phyloP scores from a whole-genome alignment of 768 basidiomycete species.

The Boletus rubescentipes region DNA sequence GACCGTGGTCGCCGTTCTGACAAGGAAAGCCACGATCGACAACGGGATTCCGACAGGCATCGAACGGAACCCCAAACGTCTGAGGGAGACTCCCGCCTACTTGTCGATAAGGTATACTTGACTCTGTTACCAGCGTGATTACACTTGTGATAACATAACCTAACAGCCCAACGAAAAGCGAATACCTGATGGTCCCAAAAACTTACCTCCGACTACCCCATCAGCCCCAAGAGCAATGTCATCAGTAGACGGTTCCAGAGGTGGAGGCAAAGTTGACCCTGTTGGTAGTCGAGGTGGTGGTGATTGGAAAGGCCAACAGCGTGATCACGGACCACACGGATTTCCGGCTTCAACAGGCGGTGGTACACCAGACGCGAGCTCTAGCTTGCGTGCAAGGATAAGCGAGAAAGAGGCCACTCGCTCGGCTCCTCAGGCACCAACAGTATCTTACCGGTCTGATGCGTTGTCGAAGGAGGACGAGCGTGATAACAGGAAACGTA shows the following conservation, averaged over 20 bases:
- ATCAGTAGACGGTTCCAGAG: conserved; percentile 42
- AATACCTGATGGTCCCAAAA: conserved; percentile 53
- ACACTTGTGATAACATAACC: conserved; percentile 6
- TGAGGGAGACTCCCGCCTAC: conserved; percentile 49
- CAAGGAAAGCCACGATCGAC: conserved; percentile 67
- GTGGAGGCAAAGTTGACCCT: conserved; percentile 39
- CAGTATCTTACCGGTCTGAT: conserved; percentile 46
- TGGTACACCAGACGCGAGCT: conserved; percentile 24
- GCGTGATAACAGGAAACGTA: conserved; percentile 67
- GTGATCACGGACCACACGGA: conserved; percentile 31
- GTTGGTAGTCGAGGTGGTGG: conserved; percentile 41
- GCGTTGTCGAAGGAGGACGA: conserved; percentile 56
- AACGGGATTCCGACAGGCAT: conserved; percentile 66
- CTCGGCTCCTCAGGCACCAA: conserved; percentile 40
- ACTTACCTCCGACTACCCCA: conserved; percentile 56
- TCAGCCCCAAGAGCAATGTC: conserved; percentile 76
- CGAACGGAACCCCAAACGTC: conserved; percentile 58
- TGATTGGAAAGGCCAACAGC: conserved; percentile 47
- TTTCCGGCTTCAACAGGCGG: conserved; percentile 21
- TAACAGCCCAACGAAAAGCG: conserved; percentile 54
- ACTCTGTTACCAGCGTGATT: neutral
- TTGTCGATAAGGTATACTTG: conserved; percentile 61
- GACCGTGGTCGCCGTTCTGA: conserved; percentile 69
- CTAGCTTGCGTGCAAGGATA: conserved; percentile 56
- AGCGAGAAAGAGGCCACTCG: conserved; percentile 55